Base-by-base conservation (phyloP, 2,329 filamentous ascomycete genomes). In the Plenodomus lindquistii region DNA sequence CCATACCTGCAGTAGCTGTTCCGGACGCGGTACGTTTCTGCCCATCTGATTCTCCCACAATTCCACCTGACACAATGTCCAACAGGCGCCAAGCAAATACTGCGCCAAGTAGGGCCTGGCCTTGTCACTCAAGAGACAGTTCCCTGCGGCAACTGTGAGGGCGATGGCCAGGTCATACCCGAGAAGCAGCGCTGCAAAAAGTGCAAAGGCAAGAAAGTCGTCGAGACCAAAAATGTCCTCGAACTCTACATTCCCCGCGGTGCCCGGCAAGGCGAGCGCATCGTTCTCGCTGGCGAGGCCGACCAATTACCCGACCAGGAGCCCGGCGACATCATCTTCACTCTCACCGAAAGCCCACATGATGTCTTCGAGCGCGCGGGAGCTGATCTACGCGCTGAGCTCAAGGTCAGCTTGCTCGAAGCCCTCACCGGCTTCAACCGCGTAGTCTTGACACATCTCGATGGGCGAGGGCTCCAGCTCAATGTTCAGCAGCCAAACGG, bases 161-260 rank as follows among this genome's bases (percentile, higher is more conserved):
- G 92, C 27, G 83, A 85, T n/a, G 94, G 94, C 5, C 85, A 86
- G 67, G 85, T 92, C 67, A 96, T 86, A 77, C 93, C 93, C 73
- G 91, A 96, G 68, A 97, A 97, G 79, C 94, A 99, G 68, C 90
- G 91, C 70, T 99, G 94, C 81, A 96, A 96, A 81, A 97, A 94
- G 79, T 99, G 94, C 84, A 97, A 97, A 77, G 94, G 94, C 66
- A 89, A 89, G 73, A 84, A 90, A 54, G 91, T 90, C 13, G 85
- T 85, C 37, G 87, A 91, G 65, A 89, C 94, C 75, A 94, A 89
- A 75, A 99, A 97, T 78, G 89, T 93, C 3, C 80, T 99, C 52
- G 94, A 99, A 76, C 87, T 99, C 43, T 97, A 97, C 77, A 96
- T 99, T 51, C 91, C 93, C 9, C 85, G 89, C 43, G 93, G 93